phyloP scores from a whole-genome alignment of 345 rosid species.

The Acer yangbiense region DNA sequence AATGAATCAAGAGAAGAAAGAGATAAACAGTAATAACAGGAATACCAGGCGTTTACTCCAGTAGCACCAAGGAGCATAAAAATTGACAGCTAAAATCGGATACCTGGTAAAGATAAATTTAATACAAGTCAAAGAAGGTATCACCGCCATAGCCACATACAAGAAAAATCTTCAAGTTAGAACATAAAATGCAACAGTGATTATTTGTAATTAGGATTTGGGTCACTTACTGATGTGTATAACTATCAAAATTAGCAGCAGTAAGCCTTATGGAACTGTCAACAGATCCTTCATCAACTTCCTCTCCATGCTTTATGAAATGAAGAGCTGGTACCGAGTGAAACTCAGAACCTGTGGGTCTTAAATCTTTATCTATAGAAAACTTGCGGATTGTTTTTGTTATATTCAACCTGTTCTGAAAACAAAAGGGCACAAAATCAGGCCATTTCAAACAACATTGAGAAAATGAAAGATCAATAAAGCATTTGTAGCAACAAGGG shows the following conservation, averaged over 20 bases:
- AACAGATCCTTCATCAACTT: slow-evolving; percentile 55
- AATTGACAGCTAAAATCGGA: slow-evolving; percentile 88
- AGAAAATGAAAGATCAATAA: slow-evolving; percentile 15
- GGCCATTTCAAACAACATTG: slow-evolving; percentile 14
- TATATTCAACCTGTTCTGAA: slow-evolving; percentile 97
- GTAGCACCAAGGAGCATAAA: slow-evolving; percentile 97
- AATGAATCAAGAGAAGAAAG: slow-evolving; percentile 1
- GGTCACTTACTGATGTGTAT: slow-evolving; percentile 71
- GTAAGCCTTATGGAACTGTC: slow-evolving; percentile 68
- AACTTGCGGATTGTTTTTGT: slow-evolving; percentile 91
- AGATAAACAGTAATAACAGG: slow-evolving; percentile 20
- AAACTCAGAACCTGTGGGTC: slow-evolving; percentile 83
- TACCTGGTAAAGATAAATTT: slow-evolving; percentile 53
- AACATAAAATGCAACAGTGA: slow-evolving; percentile 13
- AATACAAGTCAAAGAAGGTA: slow-evolving; percentile 20
- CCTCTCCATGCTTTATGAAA: slow-evolving; percentile 85
- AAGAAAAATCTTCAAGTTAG: slow-evolving; percentile 9
- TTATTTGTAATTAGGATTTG: slow-evolving; percentile 13
- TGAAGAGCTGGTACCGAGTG: slow-evolving; percentile 61
- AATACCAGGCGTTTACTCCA: slow-evolving; percentile 96
- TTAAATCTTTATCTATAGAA: slow-evolving; percentile 82
- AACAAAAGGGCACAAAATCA: slow-evolving; percentile 35
- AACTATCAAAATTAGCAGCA: slow-evolving; percentile 65
- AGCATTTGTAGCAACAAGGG: background rate
- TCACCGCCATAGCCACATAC: background rate